Evolutionary conservation across 192 early-diverging fungal species (phyloP).

Genomic region (Spinellus fusiger): DNA sequence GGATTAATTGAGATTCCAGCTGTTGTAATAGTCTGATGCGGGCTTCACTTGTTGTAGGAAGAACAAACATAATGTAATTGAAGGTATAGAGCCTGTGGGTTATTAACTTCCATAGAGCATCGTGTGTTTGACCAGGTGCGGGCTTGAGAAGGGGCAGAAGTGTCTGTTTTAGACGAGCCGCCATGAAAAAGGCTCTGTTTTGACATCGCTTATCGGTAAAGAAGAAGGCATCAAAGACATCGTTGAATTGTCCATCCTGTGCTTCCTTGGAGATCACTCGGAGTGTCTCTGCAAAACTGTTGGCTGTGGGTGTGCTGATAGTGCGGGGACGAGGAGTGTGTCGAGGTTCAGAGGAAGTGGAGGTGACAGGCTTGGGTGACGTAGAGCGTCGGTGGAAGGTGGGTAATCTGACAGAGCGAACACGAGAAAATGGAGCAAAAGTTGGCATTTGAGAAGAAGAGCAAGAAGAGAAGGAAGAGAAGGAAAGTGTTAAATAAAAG

Average conservation of each 20-base stretch:
- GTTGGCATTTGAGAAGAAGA: constrained; percentile 4
- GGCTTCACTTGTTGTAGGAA: constrained; percentile 4
- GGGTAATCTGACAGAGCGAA: constrained; percentile 9
- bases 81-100: constrained; percentile 26
- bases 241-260: constrained; percentile 11
- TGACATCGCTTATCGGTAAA: constrained; percentile 33
- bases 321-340: not conserved
- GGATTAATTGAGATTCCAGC: not conserved
- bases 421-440: constrained; percentile 12
- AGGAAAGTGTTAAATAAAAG: too few relatives aligned
- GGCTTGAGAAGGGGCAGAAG: not conserved
- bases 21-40: not conserved
- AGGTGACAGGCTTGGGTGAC: not conserved
- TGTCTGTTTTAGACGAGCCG: constrained; percentile 23
- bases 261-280: constrained; percentile 16
- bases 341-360: not conserved
- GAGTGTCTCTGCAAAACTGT: constrained; percentile 23
- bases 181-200: constrained; percentile 28
- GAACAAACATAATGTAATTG: constrained; percentile 25
- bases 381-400: not conserved
- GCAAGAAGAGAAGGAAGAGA: not conserved
- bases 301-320: not conserved
- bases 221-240: constrained; percentile 28
- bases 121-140: not conserved
- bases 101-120: constrained; percentile 18